Conservation (phyloP, 208 protist genomes). For the Acanthamoeba triangularis region DNA sequence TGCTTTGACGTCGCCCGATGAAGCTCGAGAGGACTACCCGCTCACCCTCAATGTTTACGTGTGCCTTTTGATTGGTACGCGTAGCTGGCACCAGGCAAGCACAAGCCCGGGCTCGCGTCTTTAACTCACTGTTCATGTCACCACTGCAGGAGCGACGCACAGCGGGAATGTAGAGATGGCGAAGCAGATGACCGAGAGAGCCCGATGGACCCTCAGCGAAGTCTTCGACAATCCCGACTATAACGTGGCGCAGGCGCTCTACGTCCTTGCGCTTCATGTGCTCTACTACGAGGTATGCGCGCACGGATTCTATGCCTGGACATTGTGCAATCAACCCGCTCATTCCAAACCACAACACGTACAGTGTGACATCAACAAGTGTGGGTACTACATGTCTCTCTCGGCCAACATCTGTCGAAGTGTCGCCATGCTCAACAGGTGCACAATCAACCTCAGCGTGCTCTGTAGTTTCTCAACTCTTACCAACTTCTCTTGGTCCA, state of each 20-base stretch:
- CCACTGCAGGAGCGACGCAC: neutral
- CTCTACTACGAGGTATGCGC: neutral
- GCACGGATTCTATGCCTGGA: too few species aligned
- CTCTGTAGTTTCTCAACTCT: too few species aligned
- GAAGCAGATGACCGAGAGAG: conserved; percentile 22
- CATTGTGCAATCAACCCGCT: too few species aligned
- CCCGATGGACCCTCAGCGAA: neutral
- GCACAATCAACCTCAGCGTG: neutral
- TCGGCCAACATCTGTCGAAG: neutral
- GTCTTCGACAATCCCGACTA: neutral
- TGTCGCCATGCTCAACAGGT: neutral
- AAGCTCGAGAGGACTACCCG: neutral
- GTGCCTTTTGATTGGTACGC: conserved; percentile 20
- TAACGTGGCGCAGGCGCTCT: conserved; percentile 27
- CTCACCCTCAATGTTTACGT: conserved; percentile 1
- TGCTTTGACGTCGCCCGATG: neutral
- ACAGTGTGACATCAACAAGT: neutral
- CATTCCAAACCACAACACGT: too few species aligned
- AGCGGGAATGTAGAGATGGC: neutral
- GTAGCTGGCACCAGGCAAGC: too few species aligned
- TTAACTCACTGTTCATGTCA: too few species aligned
- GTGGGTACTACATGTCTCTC: conserved; percentile 9
- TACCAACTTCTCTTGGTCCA: neutral
- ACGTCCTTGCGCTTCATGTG: neutral
- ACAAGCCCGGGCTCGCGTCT: neutral